Evolutionary conservation across 176 grass and related monocot genomes (phyloP).

Genomic region (Tillandsia fasciculata): DNA sequence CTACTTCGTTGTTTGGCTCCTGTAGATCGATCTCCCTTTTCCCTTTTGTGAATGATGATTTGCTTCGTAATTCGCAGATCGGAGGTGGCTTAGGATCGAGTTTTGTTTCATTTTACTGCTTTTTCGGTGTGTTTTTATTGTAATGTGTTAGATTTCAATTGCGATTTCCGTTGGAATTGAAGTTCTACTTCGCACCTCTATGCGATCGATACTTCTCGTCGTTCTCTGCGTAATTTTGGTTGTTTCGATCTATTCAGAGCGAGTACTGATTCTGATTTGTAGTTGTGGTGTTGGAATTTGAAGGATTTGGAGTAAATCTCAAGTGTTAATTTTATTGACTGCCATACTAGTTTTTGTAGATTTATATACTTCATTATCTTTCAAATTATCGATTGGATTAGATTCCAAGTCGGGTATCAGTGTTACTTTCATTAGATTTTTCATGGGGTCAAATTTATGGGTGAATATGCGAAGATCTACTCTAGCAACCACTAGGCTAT

Average conservation of each 20-base stretch:
- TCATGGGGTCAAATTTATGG: background rate
- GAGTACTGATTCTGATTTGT: background rate
- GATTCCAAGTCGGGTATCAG: background rate
- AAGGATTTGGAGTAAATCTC: background rate
- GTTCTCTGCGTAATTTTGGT: background rate
- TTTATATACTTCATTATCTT: background rate
- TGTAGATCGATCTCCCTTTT: background rate
- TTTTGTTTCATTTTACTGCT: background rate
- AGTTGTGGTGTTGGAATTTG: background rate
- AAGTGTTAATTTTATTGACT: background rate
- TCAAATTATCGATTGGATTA: background rate
- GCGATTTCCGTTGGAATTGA: background rate
- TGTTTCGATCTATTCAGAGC: background rate
- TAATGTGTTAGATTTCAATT: background rate
- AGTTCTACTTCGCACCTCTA: background rate
- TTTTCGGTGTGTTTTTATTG: background rate
- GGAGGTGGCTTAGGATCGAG: background rate
- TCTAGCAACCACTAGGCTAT: too few relatives aligned
- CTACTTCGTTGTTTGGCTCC: background rate
- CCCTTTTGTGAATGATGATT: background rate
- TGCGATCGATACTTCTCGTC: background rate
- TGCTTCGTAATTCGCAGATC: background rate
- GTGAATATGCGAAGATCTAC: too few relatives aligned
- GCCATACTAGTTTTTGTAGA: background rate
- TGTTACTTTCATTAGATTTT: background rate